Conservation (phyloP, 148 eudicot genomes). For the Salicornia ramosissima region DNA sequence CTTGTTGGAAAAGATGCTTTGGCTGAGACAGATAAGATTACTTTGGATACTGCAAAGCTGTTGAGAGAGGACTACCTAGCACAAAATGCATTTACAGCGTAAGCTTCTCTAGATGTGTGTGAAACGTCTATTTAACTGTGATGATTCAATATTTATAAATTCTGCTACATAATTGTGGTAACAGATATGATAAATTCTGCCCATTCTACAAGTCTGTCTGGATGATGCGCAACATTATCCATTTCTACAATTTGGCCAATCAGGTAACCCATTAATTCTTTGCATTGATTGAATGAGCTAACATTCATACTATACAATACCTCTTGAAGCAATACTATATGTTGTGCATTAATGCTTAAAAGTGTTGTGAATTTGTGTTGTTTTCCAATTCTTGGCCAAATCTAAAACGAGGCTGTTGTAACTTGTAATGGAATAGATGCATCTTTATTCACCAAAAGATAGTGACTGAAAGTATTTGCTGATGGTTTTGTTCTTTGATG, state of each 20-base stretch:
- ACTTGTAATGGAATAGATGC: not conserved
- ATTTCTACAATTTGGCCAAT: conserved; percentile 92
- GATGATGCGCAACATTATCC: conserved; percentile 99
- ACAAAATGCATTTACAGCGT: conserved; percentile 99
- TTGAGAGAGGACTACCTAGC: conserved; percentile 99
- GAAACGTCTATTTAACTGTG: conserved; percentile 3
- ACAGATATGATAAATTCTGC: conserved; percentile 94
- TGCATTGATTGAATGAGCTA: conserved; percentile 11
- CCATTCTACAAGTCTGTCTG: conserved; percentile 98
- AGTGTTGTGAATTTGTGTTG: not conserved
- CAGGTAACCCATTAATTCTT: conserved; percentile 71
- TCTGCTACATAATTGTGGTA: conserved; percentile 13
- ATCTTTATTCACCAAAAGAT: not conserved
- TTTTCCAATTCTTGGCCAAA: not conserved
- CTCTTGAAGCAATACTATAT: not conserved
- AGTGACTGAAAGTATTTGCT: not conserved
- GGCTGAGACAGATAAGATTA: conserved; percentile 95
- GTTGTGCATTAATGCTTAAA: not conserved
- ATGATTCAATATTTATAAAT: conserved; percentile 3
- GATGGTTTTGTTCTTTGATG: conserved; percentile 2
- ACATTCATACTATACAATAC: not conserved
- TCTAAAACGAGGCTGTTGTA: not conserved
- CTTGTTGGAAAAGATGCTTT: conserved; percentile 97
- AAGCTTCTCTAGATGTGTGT: conserved; percentile 25
- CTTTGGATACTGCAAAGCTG: conserved; percentile 88